Conservation (phyloP, 2,329 filamentous ascomycete species). For the Didymella keratinophila region DNA sequence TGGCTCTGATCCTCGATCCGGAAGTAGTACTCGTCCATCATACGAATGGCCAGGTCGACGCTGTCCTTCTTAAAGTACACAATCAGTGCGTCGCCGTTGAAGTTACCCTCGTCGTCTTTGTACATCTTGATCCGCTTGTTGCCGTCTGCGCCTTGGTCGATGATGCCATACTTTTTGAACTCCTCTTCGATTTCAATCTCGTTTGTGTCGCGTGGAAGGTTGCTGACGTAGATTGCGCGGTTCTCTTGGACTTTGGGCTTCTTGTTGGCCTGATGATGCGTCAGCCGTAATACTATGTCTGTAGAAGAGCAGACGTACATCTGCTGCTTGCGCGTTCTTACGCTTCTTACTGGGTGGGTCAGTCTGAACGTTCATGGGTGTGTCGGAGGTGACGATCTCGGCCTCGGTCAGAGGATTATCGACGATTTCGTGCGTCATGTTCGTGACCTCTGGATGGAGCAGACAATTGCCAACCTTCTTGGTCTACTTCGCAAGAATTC, state of each 20-base stretch:
- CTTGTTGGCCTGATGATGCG: slow-evolving; percentile 40
- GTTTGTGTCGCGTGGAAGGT: slow-evolving; percentile 80
- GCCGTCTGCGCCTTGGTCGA: slow-evolving; percentile 90
- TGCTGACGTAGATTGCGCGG: slow-evolving; percentile 91
- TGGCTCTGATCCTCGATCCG: slow-evolving; percentile 62
- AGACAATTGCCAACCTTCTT: not conserved
- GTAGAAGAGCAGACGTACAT: slow-evolving; percentile 24
- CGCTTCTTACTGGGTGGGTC: slow-evolving; percentile 34
- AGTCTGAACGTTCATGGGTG: slow-evolving; percentile 14
- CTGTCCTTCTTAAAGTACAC: slow-evolving; percentile 96
- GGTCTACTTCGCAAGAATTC: not conserved
- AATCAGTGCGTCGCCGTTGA: slow-evolving; percentile 92
- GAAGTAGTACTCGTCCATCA: slow-evolving; percentile 84
- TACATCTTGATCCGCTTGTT: slow-evolving; percentile 94
- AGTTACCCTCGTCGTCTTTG: slow-evolving; percentile 77
- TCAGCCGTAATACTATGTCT: not conserved
- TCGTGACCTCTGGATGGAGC: not conserved
- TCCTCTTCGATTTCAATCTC: slow-evolving; percentile 80
- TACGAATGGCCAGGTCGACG: slow-evolving; percentile 82
- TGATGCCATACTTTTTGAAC: slow-evolving; percentile 90
- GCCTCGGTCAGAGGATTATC: slow-evolving; percentile 28
- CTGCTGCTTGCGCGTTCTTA: slow-evolving; percentile 29
- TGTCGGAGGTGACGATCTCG: slow-evolving; percentile 17
- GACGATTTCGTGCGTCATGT: slow-evolving; percentile 27
- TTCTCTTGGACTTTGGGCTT: slow-evolving; percentile 64